These are phyloP conservation scores for Imleria badia DNA, from an alignment of 768 basidiomycete species.

Conservation along the genomic window DNA sequence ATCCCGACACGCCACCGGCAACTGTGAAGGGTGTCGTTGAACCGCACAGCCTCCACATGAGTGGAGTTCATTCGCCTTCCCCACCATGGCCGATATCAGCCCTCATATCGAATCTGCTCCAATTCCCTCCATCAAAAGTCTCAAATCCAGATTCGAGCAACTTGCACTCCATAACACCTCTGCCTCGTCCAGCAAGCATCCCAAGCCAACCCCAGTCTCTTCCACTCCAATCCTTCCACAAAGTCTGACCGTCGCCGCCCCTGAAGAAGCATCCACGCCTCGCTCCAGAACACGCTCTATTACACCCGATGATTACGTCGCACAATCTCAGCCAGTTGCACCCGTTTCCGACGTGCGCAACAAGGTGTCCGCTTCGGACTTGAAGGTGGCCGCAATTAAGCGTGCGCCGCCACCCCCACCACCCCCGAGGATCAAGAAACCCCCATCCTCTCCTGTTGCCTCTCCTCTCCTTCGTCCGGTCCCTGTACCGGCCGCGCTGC, in stretches of 20 bases:
- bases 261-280: conserved; percentile 35
- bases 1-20: too few relatives aligned
- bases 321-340: conserved; percentile 20
- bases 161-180: conserved; percentile 46
- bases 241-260: conserved; percentile 17
- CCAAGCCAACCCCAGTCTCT: conserved; percentile 1
- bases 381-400: conserved; percentile 39
- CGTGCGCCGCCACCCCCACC: conserved; percentile 63
- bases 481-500: conserved; percentile 35
- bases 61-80: neutral
- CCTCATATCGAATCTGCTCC: conserved; percentile 51
- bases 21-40: neutral
- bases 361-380: conserved; percentile 55
- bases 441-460: conserved; percentile 38
- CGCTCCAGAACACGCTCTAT: conserved; percentile 41
- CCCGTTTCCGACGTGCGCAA: conserved; percentile 39
- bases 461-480: conserved; percentile 57
- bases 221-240: conserved; percentile 7
- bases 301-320: conserved; percentile 14
- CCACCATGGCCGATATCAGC: conserved; percentile 16
- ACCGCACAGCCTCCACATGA: conserved; percentile 4
- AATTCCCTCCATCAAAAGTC: conserved; percentile 63
- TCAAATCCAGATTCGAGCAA: conserved; percentile 71
- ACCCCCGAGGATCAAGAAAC: conserved; percentile 35
- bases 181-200: neutral